A percentile compares a stretch with the other conserved stretches of the same genome.
These are phyloP conservation scores for Sanghuangporus sanghuang DNA, from an alignment of 1,284 basidiomycete species.

Conservation along the genomic window DNA sequence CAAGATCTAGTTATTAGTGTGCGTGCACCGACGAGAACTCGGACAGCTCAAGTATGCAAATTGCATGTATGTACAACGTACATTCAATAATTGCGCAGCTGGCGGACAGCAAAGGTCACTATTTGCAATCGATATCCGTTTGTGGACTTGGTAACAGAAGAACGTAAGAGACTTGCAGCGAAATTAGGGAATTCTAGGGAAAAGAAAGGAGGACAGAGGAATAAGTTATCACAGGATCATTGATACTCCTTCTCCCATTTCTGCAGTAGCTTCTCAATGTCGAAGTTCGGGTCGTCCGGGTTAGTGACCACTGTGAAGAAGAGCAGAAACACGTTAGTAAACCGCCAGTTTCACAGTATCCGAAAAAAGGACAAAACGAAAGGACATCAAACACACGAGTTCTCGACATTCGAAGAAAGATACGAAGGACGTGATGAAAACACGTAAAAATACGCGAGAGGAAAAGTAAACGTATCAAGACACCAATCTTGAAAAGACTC, in stretches of 20 bases:
- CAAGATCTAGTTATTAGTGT: no score
- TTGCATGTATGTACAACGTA: background rate
- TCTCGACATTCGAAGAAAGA: background rate
- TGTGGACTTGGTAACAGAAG: no score
- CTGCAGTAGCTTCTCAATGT: slow-evolving; percentile 88
- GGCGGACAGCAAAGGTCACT: no score
- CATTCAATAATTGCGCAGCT: background rate
- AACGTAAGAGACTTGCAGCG: no score
- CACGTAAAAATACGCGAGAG: background rate
- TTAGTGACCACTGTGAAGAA: slow-evolving; percentile 71
- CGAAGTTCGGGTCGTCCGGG: slow-evolving; percentile 93
- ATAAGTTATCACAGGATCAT: slow-evolving; percentile 24
- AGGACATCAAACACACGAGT: background rate
- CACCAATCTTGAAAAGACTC: slow-evolving; percentile 27
- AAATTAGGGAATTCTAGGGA: background rate
- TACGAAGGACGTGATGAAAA: background rate
- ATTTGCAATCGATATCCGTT: no score
- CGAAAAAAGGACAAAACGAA: background rate
- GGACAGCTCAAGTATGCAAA: no score
- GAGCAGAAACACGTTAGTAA: background rate
- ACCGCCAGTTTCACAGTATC: no score
- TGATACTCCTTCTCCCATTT: slow-evolving; percentile 65
- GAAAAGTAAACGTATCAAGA: background rate
- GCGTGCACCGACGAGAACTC: no score
- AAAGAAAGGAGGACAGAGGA: background rate